phyloP scores from a whole-genome alignment of 129 eudicot genomes.

The Flaveria sonorensis region DNA sequence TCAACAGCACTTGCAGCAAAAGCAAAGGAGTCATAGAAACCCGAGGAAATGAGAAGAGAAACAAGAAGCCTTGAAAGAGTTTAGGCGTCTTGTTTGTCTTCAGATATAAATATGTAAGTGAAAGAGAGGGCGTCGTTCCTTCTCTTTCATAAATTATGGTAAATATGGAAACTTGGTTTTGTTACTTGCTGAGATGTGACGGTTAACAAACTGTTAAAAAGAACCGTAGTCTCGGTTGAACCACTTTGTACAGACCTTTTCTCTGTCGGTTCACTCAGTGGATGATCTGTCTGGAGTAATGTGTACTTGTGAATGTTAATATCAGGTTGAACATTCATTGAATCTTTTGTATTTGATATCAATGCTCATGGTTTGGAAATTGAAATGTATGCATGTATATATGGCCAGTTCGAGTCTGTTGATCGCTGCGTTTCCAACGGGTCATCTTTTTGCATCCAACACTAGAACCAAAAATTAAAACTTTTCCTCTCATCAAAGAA shows the following conservation, averaged over 20 bases:
- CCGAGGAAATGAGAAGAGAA: constrained; percentile 26
- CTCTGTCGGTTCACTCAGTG: constrained; percentile 35
- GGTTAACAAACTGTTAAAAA: constrained; percentile 42
- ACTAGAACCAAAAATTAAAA: too few relatives aligned
- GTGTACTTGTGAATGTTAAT: constrained; percentile 48
- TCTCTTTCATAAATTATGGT: constrained; percentile 40
- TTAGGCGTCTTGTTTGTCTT: constrained; percentile 23
- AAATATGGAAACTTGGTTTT: constrained; percentile 44
- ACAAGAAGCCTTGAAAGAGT: constrained; percentile 25
- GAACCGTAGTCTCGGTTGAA: constrained; percentile 36
- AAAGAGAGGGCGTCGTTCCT: constrained; percentile 27
- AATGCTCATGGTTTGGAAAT: not conserved
- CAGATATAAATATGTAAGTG: constrained; percentile 29
- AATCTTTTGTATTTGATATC: constrained; percentile 16
- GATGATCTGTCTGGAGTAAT: constrained; percentile 39
- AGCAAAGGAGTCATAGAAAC: constrained; percentile 28
- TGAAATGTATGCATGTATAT: not conserved
- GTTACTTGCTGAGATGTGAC: constrained; percentile 32
- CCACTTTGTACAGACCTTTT: constrained; percentile 60
- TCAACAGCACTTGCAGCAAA: constrained; percentile 59
- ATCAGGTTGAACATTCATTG: constrained; percentile 45
- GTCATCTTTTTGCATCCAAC: not conserved
- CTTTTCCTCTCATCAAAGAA: too few relatives aligned
- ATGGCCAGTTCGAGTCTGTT: not conserved
- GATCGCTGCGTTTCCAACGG: not conserved